Evolutionary conservation across 345 rosid species (phyloP).

Genomic region (Draba incana): DNA sequence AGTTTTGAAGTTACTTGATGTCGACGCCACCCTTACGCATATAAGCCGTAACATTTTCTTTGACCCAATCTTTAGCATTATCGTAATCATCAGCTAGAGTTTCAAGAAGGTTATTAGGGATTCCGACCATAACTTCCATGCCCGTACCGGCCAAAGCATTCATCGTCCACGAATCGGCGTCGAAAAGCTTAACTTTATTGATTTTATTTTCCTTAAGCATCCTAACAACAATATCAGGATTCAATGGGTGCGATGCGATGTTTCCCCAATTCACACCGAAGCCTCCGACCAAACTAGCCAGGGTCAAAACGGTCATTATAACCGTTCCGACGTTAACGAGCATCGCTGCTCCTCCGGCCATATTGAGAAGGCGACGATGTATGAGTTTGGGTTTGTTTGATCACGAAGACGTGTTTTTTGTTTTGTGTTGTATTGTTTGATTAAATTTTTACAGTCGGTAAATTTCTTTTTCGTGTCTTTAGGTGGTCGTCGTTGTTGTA

Average conservation of each 20-base stretch:
- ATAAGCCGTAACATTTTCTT: constrained; percentile 60
- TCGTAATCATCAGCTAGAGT: constrained; percentile 39
- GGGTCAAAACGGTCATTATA: constrained; percentile 40
- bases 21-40: constrained; percentile 56
- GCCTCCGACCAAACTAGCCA: constrained; percentile 41
- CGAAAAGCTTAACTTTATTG: constrained; percentile 76
- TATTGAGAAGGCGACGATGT: constrained; percentile 33
- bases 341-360: constrained; percentile 41
- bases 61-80: constrained; percentile 73
- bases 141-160: constrained; percentile 53
- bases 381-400: constrained; percentile 14
- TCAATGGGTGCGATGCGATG: constrained; percentile 63
- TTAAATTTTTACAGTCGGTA: background rate
- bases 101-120: constrained; percentile 66
- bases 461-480: constrained; percentile 28
- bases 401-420: constrained; percentile 6
- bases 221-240: constrained; percentile 55
- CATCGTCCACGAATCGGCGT: constrained; percentile 61
- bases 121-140: constrained; percentile 81
- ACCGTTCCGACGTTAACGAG: constrained; percentile 29
- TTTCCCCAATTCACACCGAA: constrained; percentile 88
- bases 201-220: constrained; percentile 80
- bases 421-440: constrained; percentile 4
- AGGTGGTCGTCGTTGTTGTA: constrained; percentile 34
- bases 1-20: constrained; percentile 53